Evolutionary conservation across 768 basidiomycete species (phyloP), one percentile per base, ranked within the genome.

Genomic region (Lyophyllum semitale): DNA sequence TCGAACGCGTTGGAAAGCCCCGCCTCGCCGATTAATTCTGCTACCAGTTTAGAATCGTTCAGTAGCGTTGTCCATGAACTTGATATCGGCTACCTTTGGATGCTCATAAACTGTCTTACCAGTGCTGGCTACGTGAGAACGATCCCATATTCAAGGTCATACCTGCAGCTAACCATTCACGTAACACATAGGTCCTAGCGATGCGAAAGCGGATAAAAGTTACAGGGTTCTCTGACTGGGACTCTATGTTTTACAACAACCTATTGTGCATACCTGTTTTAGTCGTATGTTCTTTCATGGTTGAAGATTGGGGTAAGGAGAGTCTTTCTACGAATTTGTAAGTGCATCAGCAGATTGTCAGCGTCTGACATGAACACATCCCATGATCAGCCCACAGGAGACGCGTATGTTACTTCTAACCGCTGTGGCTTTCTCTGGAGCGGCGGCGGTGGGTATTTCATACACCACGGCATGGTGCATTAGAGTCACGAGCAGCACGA

Each of bases 401-500:
- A 89, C 87, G 18, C 86, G 95, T 42, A 80, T 76, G 35, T 78
- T 93, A 62, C 77, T 99, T 47, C 73, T 98, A 20, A 85, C 82
- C 59, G 91, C 94, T 2, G 98, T 98, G 66, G 89, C 85, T 3
- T 95, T 98, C 72, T 98, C 96, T 22, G 97, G 97, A n/a, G 93
- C 93, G 0, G 95, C 92, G 5, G 96, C 97, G 4, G 97, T 97
- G 27, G 93, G 93, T 43, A 99, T 99, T 64, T 98, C 95, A 12
- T 99, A 95, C 69, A 94, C 95, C 8, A 99, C 97, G 8, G 96
- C 97, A 9, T 99, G 97, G 97, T 98, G 97, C 68, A 85, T 99
- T 29, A 87, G 97, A 45, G 88, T 88, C 20, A 98, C 96, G 26
- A 93, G 91, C 60, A 98, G 95, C 59, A 98, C 97, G 42, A 99